Conservation (phyloP, 176 grass and related monocot genomes). For the Pontederia crassipes region DNA sequence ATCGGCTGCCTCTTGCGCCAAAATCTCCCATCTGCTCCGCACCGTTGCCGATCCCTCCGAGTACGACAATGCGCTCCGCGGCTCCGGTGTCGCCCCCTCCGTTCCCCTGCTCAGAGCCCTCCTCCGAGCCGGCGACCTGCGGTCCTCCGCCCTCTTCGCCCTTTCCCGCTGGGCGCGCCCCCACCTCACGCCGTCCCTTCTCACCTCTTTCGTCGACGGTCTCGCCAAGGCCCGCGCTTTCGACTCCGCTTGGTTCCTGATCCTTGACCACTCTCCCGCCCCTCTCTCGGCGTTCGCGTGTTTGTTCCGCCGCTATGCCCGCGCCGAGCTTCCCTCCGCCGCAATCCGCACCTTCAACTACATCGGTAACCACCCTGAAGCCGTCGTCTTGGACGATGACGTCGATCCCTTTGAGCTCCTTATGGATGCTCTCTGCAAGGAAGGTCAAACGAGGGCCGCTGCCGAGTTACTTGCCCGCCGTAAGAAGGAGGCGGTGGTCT, state of each 20-base stretch:
- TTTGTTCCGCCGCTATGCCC: conserved; percentile 60
- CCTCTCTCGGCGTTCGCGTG: conserved; percentile 46
- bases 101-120: conserved; percentile 10
- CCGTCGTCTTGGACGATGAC: neutral
- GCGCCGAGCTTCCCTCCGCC: conserved; percentile 29
- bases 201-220: conserved; percentile 38
- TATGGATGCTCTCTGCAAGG: conserved; percentile 71
- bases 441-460: conserved; percentile 42
- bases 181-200: conserved; percentile 9
- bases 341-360: conserved; percentile 49
- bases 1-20: neutral
- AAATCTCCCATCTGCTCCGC: conserved; percentile 22
- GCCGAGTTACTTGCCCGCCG: conserved; percentile 32
- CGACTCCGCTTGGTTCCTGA: conserved; percentile 50
- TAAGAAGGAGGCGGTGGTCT: conserved; percentile 15
- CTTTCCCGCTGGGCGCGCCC: conserved; percentile 50
- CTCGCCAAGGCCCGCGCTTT: conserved; percentile 49
- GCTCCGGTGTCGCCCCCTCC: conserved; percentile 4
- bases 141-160: conserved; percentile 27
- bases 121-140: conserved; percentile 10
- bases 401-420: conserved; percentile 33
- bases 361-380: conserved; percentile 35
- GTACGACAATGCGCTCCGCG: conserved; percentile 6
- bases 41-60: neutral
- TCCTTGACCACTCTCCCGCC: conserved; percentile 21